Percentiles rank a stretch among this genome's conserved stretches.
phyloP scores from a whole-genome alignment of 140 eudicot species.

The Senecio squalidus region DNA sequence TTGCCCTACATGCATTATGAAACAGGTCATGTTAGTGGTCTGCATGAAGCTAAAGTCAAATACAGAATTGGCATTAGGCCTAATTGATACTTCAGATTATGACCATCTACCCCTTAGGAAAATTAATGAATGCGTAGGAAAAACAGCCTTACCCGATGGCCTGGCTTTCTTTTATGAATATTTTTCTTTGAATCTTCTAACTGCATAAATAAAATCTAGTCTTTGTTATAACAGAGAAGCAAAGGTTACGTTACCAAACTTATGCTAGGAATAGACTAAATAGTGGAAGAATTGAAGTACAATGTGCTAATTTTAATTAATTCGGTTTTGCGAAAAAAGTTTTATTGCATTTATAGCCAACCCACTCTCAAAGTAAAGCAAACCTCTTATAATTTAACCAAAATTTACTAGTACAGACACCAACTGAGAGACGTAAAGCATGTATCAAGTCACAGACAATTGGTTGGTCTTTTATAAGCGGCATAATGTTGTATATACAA shows the following conservation, averaged over 20 bases:
- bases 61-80: not conserved
- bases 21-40: slow-evolving; percentile 17
- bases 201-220: slow-evolving; percentile 32
- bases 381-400: no score
- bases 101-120: no score
- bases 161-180: slow-evolving; percentile 25
- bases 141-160: slow-evolving; percentile 39
- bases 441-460: not conserved
- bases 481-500: not conserved
- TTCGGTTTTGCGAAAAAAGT: no score
- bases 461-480: not conserved
- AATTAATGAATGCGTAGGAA: not conserved
- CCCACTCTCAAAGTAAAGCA: no score
- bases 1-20: slow-evolving; percentile 21
- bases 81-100: no score
- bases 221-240: slow-evolving; percentile 4
- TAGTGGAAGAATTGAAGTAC: slow-evolving; percentile 4
- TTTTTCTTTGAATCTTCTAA: slow-evolving; percentile 32
- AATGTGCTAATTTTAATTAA: no score
- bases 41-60: not conserved
- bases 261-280: no score
- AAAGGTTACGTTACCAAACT: no score
- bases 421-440: not conserved
- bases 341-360: no score
- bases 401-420: slow-evolving; percentile 3